These are phyloP conservation scores for Ophiostoma australiae DNA, from an alignment of 2,329 filamentous ascomycete species.

Conservation along the genomic window DNA sequence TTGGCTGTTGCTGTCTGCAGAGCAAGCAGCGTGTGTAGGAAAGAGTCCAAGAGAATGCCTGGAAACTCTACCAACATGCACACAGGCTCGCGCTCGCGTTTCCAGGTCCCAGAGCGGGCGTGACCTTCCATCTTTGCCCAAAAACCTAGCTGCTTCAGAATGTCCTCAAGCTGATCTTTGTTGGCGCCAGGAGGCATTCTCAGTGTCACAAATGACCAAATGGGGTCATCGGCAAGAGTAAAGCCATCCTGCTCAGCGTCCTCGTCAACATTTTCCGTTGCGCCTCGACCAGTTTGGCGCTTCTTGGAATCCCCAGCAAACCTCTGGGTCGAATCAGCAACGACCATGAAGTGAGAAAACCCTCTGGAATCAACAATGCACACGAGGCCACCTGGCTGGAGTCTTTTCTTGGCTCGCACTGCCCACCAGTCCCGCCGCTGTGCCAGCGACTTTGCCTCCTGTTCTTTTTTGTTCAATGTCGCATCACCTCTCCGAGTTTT, in stretches of 20 bases:
- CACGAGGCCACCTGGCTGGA: slow-evolving; percentile 47
- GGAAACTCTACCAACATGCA: slow-evolving; percentile 55
- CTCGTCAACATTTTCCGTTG: not conserved
- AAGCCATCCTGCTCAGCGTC: slow-evolving; percentile 2
- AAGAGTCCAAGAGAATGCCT: slow-evolving; percentile 53
- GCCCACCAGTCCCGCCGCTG: slow-evolving; percentile 48
- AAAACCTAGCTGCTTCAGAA: slow-evolving; percentile 22
- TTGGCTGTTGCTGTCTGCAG: slow-evolving; percentile 49
- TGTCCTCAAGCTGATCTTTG: slow-evolving; percentile 13
- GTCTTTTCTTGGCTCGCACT: slow-evolving; percentile 42
- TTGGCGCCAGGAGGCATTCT: not conserved
- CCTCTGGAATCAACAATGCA: slow-evolving; percentile 43
- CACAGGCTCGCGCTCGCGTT: not conserved
- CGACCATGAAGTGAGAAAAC: slow-evolving; percentile 40
- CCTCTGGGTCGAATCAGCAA: slow-evolving; percentile 34
- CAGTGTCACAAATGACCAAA: slow-evolving; percentile 34
- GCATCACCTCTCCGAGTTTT: not conserved
- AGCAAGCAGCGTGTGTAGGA: slow-evolving; percentile 51
- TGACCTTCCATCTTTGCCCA: slow-evolving; percentile 29
- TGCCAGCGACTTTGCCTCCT: slow-evolving; percentile 22
- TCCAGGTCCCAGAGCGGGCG: not conserved
- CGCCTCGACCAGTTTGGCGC: not conserved
- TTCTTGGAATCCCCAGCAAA: slow-evolving; percentile 25
- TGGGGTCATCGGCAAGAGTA: slow-evolving; percentile 35
- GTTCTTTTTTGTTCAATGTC: not conserved